These are phyloP conservation scores for Coemansia erecta DNA, from an alignment of 192 early-diverging fungal species.

Conservation along the genomic window DNA sequence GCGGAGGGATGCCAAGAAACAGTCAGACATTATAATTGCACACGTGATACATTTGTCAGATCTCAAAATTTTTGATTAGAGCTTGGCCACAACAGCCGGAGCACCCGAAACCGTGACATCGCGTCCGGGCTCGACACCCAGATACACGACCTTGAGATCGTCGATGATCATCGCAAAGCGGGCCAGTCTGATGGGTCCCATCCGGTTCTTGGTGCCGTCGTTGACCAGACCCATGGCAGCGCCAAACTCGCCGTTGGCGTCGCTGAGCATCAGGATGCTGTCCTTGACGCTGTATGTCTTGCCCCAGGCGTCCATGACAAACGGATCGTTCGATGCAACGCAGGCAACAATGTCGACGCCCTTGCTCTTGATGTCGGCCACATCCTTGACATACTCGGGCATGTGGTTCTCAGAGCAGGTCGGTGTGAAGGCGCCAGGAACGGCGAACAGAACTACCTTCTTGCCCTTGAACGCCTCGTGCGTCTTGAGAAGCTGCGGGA, in stretches of 20 bases:
- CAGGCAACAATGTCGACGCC: constrained; percentile 71
- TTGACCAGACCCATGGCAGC: constrained; percentile 63
- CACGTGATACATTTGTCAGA: background rate
- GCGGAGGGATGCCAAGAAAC: too few species aligned
- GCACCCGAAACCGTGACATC: constrained; percentile 63
- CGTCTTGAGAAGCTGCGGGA: constrained; percentile 45
- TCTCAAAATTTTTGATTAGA: too few species aligned
- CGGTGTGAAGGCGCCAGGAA: constrained; percentile 67
- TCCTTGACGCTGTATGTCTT: constrained; percentile 50
- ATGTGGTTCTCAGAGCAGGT: constrained; percentile 67
- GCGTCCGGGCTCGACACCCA: constrained; percentile 65
- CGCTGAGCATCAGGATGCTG: constrained; percentile 65
- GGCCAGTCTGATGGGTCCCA: constrained; percentile 66
- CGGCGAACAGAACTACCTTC: constrained; percentile 61
- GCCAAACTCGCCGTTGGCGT: constrained; percentile 69
- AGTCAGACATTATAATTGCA: too few species aligned
- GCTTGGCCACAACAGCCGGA: constrained; percentile 58
- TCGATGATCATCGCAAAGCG: constrained; percentile 74
- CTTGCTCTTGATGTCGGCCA: constrained; percentile 61
- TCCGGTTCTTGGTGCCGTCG: constrained; percentile 59
- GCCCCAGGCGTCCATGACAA: constrained; percentile 60
- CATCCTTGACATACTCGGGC: constrained; percentile 60
- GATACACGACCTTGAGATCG: constrained; percentile 67
- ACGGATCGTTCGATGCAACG: constrained; percentile 61
- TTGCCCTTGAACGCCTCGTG: constrained; percentile 54